A percentile compares a stretch with the other conserved stretches of the same genome.
Evolutionary conservation across 345 rosid genomes (phyloP).

Genomic region (Erodium maritimum): DNA sequence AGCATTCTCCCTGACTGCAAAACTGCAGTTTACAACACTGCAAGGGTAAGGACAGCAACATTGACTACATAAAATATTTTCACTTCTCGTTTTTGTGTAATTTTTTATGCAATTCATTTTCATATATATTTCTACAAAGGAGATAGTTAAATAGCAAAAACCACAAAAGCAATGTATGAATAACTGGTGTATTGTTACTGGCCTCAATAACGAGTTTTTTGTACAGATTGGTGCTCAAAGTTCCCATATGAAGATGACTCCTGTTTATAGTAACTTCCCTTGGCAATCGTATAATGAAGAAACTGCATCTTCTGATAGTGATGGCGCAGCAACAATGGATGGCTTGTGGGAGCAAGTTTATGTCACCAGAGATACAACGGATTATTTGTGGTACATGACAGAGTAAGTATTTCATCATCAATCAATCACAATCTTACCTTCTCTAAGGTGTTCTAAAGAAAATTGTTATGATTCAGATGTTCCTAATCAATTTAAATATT

Average conservation of each 20-base stretch:
- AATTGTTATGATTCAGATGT: neutral
- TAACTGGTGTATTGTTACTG: too few species aligned
- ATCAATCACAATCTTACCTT: neutral
- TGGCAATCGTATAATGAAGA: conserved; percentile 76
- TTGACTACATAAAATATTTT: too few species aligned
- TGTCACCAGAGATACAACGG: conserved; percentile 66
- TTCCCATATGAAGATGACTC: conserved; percentile 49
- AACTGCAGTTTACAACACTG: conserved; percentile 69
- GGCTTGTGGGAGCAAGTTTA: conserved; percentile 75
- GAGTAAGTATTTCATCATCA: conserved; percentile 40
- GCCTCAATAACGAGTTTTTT: neutral
- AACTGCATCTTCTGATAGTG: conserved; percentile 36
- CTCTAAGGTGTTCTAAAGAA: neutral
- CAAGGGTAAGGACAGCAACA: conserved; percentile 34
- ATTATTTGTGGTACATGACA: conserved; percentile 91
- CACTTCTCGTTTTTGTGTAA: too few species aligned
- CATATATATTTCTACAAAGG: too few species aligned
- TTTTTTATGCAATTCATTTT: too few species aligned
- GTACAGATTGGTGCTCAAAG: conserved; percentile 54
- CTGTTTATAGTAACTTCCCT: conserved; percentile 31
- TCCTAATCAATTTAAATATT: neutral
- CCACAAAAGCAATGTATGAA: too few species aligned
- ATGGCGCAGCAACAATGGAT: conserved; percentile 25
- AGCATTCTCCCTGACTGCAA: conserved; percentile 92
- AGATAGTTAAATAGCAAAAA: too few species aligned